Evolutionary conservation across 352 stramenopile genomes (phyloP), one percentile per base, ranked within the genome.

Genomic region (Globisporangium solare): DNA sequence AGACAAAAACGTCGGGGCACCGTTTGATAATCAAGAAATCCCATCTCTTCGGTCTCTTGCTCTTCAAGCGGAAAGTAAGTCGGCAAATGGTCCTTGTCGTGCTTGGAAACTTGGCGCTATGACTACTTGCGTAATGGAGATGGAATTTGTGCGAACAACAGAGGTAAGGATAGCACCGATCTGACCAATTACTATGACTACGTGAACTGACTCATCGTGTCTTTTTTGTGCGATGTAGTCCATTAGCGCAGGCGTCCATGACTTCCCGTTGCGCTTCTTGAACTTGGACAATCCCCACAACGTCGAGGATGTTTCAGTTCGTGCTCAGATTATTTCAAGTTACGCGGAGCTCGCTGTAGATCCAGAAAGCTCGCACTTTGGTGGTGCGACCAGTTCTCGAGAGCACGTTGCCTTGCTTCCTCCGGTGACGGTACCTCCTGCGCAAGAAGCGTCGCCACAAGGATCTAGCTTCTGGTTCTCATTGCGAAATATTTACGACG

Each of bases 231-330:
- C 60, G 39, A 43, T 43, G 39, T 43, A 86, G 79, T 64, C 70
- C 52, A 49, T 91, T 18, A 53, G 46, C 32, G 68, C 85, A 51
- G 85, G 85, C 17, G 21, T 66, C 1, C 70, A 91, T 43, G 71
- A 83, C 21, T 92, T 93, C 40, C 54, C 60, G 1, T 50, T 94
- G 3, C 73, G 73, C 3, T 71, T 95, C 51, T 72, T 83, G 17
- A 95, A 95, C 46, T 21, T 92, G n/a, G 66, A 70, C 47, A 95
- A 95, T 47, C 83, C 83, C 12, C 78, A 79, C 57, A 95, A 95
- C 41, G 68, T 83, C n/a, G 78, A 94, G 54, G 60, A 74, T 35
- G 64, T 92, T 10, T 37, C 65, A 12, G 66, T 92, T 41, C 70
- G 66, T 4, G 79, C 79, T 31, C 79, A 92, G 42, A 86, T 95